Percentiles rank a stretch among this genome's conserved stretches.
These are phyloP conservation scores for Brassica carinata DNA, from an alignment of 345 rosid species.

Conservation along the genomic window DNA sequence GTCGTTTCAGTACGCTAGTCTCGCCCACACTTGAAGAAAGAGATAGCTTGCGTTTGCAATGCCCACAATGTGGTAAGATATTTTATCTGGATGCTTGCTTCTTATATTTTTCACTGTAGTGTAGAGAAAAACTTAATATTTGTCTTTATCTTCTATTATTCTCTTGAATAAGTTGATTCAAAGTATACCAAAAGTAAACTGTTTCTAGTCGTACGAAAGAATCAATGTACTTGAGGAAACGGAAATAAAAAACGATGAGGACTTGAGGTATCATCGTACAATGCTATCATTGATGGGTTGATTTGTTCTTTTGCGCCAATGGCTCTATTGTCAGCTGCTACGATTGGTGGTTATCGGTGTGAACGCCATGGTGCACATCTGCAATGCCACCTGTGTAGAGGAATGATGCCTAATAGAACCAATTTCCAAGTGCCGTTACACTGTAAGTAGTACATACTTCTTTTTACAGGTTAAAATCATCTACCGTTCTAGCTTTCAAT, in stretches of 20 bases:
- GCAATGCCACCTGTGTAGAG: constrained; percentile 83
- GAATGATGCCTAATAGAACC: constrained; percentile 84
- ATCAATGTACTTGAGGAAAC: not conserved
- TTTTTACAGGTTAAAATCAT: constrained; percentile 6
- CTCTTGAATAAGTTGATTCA: not conserved
- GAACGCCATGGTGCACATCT: constrained; percentile 61
- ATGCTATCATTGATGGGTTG: not conserved
- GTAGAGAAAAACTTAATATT: not conserved
- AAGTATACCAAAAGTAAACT: not conserved
- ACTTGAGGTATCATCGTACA: not conserved
- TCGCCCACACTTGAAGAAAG: constrained; percentile 44
- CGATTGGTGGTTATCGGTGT: constrained; percentile 65
- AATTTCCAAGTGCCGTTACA: constrained; percentile 67
- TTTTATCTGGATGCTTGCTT: constrained; percentile 17
- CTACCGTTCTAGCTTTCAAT: constrained; percentile 8
- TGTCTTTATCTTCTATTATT: not conserved
- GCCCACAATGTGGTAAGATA: constrained; percentile 84
- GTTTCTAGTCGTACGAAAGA: not conserved
- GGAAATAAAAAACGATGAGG: not conserved
- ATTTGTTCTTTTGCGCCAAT: not conserved
- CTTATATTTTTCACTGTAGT: not conserved
- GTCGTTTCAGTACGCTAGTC: constrained; percentile 41
- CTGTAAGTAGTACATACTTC: constrained; percentile 53
- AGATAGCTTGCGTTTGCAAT: constrained; percentile 47
- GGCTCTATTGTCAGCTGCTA: constrained; percentile 48